A percentile compares a stretch with the other conserved stretches of the same genome.
These are phyloP conservation scores for Diplocarpon rosae DNA, from an alignment of 2,329 filamentous ascomycete genomes.

Conservation along the genomic window DNA sequence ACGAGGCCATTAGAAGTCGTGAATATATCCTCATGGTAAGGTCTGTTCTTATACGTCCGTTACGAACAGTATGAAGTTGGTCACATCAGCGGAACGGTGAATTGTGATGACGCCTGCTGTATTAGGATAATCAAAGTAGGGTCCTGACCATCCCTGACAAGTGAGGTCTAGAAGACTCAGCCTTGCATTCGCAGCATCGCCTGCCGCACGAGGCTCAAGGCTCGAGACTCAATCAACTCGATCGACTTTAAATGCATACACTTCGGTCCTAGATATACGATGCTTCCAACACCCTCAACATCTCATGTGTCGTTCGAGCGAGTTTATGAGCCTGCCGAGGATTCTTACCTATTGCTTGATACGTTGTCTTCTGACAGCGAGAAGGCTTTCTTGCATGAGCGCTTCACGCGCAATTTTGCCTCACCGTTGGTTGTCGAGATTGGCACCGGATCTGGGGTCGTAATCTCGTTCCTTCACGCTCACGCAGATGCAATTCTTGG, in stretches of 20 bases:
- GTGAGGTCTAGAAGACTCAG: not conserved
- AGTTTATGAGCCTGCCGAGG: conserved; percentile 91
- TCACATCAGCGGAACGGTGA: too few species aligned
- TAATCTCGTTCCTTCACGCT: conserved; percentile 78
- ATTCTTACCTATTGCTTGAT: conserved; percentile 89
- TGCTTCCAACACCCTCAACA: conserved; percentile 91
- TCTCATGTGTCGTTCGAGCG: conserved; percentile 80
- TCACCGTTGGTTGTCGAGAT: conserved; percentile 68
- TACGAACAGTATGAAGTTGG: too few species aligned
- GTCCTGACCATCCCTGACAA: too few species aligned
- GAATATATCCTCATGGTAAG: conserved; percentile 18
- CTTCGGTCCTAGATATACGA: conserved; percentile 28
- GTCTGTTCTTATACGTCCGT: not conserved
- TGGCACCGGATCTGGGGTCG: conserved; percentile 84
- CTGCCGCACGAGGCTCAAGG: not conserved
- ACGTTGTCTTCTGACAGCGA: conserved; percentile 56
- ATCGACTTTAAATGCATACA: too few species aligned
- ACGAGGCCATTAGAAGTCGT: conserved; percentile 20
- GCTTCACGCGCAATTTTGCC: conserved; percentile 25
- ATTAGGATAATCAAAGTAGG: too few species aligned
- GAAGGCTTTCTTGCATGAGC: conserved; percentile 20
- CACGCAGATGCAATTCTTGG: conserved; percentile 66
- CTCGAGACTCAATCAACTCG: too few species aligned
- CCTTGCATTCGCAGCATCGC: not conserved
- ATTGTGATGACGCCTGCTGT: too few species aligned